phyloP scores from a whole-genome alignment of 805 yeast species.

The Tetrapisispora pingtungensis region DNA sequence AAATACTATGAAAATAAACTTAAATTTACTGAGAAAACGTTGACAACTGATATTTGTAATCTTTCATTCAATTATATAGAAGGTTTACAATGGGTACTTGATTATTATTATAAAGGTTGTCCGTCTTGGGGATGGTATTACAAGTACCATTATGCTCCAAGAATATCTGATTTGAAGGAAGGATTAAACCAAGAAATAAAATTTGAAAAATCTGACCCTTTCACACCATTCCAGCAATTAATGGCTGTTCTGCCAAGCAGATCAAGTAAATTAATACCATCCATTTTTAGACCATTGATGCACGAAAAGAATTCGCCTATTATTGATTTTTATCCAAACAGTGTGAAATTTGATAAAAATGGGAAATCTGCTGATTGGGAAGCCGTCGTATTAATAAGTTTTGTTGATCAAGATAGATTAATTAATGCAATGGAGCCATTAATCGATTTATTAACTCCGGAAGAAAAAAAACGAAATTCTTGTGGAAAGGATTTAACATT shows the following conservation, averaged over 20 bases:
- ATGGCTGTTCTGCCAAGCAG: constrained; percentile 97
- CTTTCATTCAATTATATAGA: constrained; percentile 75
- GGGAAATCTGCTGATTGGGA: constrained; percentile 98
- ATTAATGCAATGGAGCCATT: constrained; percentile 61
- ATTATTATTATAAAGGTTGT: constrained; percentile 81
- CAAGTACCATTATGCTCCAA: constrained; percentile 84
- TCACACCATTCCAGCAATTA: constrained; percentile 87
- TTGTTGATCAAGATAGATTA: constrained; percentile 77
- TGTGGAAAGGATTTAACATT: constrained; percentile 64
- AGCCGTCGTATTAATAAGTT: constrained; percentile 85
- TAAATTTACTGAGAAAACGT: constrained; percentile 52
- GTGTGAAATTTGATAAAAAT: constrained; percentile 79
- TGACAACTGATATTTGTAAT: constrained; percentile 49
- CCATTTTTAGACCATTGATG: constrained; percentile 71
- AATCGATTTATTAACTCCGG: constrained; percentile 51
- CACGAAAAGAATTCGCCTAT: constrained; percentile 79
- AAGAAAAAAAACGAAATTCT: constrained; percentile 63
- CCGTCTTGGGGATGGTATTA: constrained; percentile 96
- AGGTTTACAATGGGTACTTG: constrained; percentile 95
- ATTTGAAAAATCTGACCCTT: constrained; percentile 68
- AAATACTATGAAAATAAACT: constrained; percentile 46
- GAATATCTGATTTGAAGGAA: constrained; percentile 72
- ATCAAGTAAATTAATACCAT: constrained; percentile 71
- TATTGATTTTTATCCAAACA: constrained; percentile 79
- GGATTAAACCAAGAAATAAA: constrained; percentile 58